phyloP scores from a whole-genome alignment of 2,329 filamentous ascomycete genomes.

The Lachnellula willkommii region DNA sequence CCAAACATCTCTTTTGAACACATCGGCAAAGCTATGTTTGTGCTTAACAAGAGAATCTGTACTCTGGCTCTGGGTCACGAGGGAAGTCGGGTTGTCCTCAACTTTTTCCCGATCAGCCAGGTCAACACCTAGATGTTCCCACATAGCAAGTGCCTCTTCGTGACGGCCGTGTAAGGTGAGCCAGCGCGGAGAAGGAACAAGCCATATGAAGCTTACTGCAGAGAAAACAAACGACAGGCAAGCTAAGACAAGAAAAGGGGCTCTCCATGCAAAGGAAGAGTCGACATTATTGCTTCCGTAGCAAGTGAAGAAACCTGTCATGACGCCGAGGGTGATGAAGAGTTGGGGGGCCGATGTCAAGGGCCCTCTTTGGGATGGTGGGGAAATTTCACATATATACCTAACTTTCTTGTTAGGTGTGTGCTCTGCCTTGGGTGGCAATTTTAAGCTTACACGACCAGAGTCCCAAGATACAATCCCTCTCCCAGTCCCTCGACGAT shows the following conservation, averaged over 20 bases:
- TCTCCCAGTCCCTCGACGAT: conserved; percentile 54
- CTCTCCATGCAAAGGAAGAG: conserved; percentile 49
- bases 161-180: conserved; percentile 43
- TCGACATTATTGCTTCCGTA: conserved; percentile 47
- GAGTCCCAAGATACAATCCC: conserved; percentile 52
- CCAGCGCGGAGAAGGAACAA: conserved; percentile 56
- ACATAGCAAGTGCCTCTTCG: conserved; percentile 41
- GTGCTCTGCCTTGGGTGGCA: background rate
- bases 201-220: conserved; percentile 33
- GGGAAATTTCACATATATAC: conserved; percentile 58
- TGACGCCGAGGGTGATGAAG: conserved; percentile 45
- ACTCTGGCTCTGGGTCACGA: background rate
- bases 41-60: conserved; percentile 8
- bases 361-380: conserved; percentile 43
- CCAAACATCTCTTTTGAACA: conserved; percentile 39
- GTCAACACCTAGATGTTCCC: conserved; percentile 23
- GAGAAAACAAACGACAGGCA: conserved; percentile 38
- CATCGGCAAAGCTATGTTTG: conserved; percentile 19
- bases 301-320: conserved; percentile 54
- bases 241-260: conserved; percentile 48
- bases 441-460: conserved; percentile 39
- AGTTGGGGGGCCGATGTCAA: conserved; percentile 50
- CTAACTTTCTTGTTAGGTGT: conserved; percentile 40
- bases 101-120: conserved; percentile 24
- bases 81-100: conserved; percentile 3